Conservation (phyloP, 1,139 yeast species). For the Debaryomyces sp. region DNA sequence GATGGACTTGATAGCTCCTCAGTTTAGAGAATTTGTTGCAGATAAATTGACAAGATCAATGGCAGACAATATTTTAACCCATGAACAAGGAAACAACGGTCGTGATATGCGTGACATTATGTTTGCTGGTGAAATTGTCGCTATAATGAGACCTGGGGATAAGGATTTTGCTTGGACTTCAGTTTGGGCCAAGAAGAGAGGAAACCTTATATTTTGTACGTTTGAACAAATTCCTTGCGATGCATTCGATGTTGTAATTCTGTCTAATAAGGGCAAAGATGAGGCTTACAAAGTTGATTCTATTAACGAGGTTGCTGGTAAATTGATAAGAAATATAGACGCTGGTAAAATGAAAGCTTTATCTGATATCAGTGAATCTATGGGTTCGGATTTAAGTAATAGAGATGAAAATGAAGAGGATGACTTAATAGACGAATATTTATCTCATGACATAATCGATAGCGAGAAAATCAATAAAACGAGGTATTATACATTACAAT, state of each 20-base stretch:
- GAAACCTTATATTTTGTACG: constrained; percentile 74
- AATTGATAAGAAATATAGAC: constrained; percentile 30
- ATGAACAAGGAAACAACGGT: constrained; percentile 20
- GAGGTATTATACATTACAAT: constrained; percentile 65
- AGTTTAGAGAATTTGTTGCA: constrained; percentile 67
- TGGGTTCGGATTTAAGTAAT: constrained; percentile 27
- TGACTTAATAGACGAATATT: constrained; percentile 13
- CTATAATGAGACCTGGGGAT: constrained; percentile 53
- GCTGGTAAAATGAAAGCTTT: constrained; percentile 23
- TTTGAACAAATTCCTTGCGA: constrained; percentile 88
- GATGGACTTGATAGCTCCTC: constrained; percentile 76
- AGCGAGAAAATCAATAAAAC: constrained; percentile 54
- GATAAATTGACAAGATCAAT: constrained; percentile 49
- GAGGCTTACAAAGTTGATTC: constrained; percentile 33
- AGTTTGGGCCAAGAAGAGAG: constrained; percentile 82
- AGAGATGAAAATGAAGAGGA: constrained; percentile 13
- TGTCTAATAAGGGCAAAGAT: constrained; percentile 28
- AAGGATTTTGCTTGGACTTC: constrained; percentile 72
- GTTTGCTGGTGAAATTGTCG: constrained; percentile 60
- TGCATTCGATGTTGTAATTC: constrained; percentile 63
- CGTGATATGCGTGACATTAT: constrained; percentile 22
- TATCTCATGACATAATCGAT: constrained; percentile 34
- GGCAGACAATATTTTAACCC: constrained; percentile 34
- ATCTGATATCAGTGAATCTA: constrained; percentile 32
- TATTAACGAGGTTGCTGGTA: constrained; percentile 45